Evolutionary conservation across 78 protist species (phyloP).

Genomic region (Dictyostelium capitatum): DNA sequence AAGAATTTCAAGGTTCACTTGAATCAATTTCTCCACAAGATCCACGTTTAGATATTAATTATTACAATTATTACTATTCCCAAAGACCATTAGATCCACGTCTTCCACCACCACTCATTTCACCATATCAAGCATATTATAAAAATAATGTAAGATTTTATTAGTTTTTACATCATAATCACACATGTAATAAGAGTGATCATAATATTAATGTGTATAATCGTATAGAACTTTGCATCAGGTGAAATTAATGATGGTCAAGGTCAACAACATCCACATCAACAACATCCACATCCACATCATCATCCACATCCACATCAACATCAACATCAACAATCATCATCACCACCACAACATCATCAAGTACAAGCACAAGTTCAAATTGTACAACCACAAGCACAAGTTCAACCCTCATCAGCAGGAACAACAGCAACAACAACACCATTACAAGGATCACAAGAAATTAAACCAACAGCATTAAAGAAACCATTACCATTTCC

Average conservation of each 20-base stretch:
- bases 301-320: neutral
- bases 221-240: too few relatives aligned
- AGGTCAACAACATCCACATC: neutral
- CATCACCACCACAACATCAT: neutral
- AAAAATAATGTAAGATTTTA: slow-evolving; percentile 38
- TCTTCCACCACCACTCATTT: slow-evolving; percentile 81
- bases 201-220: neutral
- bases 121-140: slow-evolving; percentile 61
- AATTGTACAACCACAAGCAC: slow-evolving; percentile 21
- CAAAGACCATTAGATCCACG: slow-evolving; percentile 85
- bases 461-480: slow-evolving; percentile 12
- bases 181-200: neutral
- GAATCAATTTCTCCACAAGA: slow-evolving; percentile 77
- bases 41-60: slow-evolving; percentile 70
- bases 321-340: neutral
- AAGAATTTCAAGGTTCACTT: neutral
- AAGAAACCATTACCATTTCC: slow-evolving; percentile 68
- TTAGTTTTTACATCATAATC: neutral
- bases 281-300: slow-evolving; percentile 11
- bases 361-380: slow-evolving; percentile 26
- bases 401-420: neutral
- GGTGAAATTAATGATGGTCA: neutral
- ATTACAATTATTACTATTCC: slow-evolving; percentile 79
- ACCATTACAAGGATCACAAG: neutral
- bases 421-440: neutral